Evolutionary conservation across 768 basidiomycete species (phyloP).

Genomic region (Trametes villosa): DNA sequence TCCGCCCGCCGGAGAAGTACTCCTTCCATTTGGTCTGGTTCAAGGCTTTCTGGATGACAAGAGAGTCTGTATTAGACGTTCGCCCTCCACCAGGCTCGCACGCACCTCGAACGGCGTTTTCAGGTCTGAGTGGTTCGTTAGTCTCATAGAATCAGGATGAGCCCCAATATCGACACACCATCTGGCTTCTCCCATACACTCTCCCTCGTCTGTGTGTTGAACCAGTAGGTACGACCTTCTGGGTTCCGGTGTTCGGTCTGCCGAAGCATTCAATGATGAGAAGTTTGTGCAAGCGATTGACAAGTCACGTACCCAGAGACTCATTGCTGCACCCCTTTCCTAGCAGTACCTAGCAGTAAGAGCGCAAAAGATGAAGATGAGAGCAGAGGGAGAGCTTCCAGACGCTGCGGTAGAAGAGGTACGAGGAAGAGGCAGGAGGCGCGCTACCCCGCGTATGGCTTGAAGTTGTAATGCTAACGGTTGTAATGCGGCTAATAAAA

Average conservation of each 20-base stretch:
- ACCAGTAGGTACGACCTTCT: slow-evolving; percentile 99
- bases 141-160: not conserved
- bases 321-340: slow-evolving; percentile 5
- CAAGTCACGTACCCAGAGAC: slow-evolving; percentile 22
- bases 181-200: slow-evolving; percentile 99
- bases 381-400: no score
- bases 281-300: not conserved
- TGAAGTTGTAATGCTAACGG: no score
- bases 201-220: slow-evolving; percentile 83
- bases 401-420: not conserved
- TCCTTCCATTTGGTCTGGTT: slow-evolving; percentile 94
- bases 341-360: not conserved
- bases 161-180: slow-evolving; percentile 47
- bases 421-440: no score
- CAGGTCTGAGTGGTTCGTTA: slow-evolving; percentile 75
- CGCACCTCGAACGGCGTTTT: slow-evolving; percentile 91
- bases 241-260: slow-evolving; percentile 94
- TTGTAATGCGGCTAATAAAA: no score
- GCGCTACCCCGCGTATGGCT: no score
- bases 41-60: slow-evolving; percentile 68
- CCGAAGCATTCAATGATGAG: not conserved
- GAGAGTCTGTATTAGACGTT: not conserved
- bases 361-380: not conserved
- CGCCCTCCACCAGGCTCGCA: not conserved
- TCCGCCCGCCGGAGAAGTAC: slow-evolving; percentile 89